These are phyloP conservation scores for Wickerhamiella kurtzmanii DNA, from an alignment of 805 yeast species.

Conservation along the genomic window DNA sequence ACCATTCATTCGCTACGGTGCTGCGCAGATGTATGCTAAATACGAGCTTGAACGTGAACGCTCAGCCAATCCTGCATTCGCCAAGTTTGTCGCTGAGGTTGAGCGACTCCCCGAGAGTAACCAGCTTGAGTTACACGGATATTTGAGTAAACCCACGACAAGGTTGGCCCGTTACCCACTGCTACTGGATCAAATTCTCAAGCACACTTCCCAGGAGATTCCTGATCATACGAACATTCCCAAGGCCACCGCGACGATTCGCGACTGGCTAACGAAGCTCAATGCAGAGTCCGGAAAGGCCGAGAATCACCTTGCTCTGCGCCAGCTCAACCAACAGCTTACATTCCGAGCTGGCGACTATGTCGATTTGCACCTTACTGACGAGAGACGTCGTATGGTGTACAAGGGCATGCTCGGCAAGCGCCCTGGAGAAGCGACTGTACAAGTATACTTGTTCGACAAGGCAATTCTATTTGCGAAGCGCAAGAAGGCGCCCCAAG, in stretches of 20 bases:
- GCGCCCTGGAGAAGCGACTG: conserved; percentile 62
- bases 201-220: conserved; percentile 62
- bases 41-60: conserved; percentile 91
- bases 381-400: conserved; percentile 65
- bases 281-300: conserved; percentile 87
- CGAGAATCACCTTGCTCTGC: conserved; percentile 79
- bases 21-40: conserved; percentile 88
- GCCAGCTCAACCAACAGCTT: conserved; percentile 72
- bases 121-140: conserved; percentile 83
- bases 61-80: conserved; percentile 76
- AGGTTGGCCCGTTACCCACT: conserved; percentile 91
- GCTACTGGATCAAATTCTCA: conserved; percentile 65
- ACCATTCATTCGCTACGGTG: conserved; percentile 86
- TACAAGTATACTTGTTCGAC: conserved; percentile 78
- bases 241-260: conserved; percentile 62
- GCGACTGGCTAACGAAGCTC: conserved; percentile 60
- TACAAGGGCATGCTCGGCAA: conserved; percentile 67
- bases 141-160: conserved; percentile 87
- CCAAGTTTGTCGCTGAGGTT: conserved; percentile 85
- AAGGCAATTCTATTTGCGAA: conserved; percentile 77
- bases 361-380: conserved; percentile 71
- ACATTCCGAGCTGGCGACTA: conserved; percentile 71
- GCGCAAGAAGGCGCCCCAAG: conserved; percentile 40
- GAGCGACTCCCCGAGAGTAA: conserved; percentile 74
- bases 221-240: conserved; percentile 58